These are phyloP conservation scores for Cladophialophora psammophila DNA, from an alignment of 2,329 filamentous ascomycete genomes.

Conservation along the genomic window DNA sequence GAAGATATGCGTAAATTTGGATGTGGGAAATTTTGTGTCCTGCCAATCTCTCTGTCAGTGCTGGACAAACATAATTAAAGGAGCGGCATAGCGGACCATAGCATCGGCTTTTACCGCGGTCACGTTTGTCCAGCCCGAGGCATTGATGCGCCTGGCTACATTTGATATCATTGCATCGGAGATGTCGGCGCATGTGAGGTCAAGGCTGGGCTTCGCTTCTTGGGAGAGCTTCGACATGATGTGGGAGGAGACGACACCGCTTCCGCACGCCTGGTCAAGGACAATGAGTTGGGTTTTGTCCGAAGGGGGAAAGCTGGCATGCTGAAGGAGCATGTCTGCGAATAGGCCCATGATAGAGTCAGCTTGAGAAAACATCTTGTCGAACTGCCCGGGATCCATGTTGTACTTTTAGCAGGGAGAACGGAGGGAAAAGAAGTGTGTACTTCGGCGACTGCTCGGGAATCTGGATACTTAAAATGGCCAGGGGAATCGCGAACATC, in stretches of 20 bases:
- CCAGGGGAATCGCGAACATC: too few species aligned
- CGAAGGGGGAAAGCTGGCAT: conserved; percentile 11
- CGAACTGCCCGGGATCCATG: conserved; percentile 17
- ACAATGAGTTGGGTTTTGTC: conserved; percentile 9
- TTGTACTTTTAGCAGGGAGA: neutral
- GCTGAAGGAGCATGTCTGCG: conserved; percentile 16
- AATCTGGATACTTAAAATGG: neutral
- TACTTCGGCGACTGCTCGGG: neutral
- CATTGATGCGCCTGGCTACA: conserved; percentile 7
- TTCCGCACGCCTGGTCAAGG: conserved; percentile 26
- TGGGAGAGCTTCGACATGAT: conserved; percentile 13
- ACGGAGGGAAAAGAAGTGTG: neutral
- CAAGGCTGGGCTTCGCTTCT: conserved; percentile 7
- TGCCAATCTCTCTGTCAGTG: neutral
- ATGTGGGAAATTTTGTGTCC: conserved; percentile 22
- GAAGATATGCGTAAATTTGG: conserved; percentile 23
- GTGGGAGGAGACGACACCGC: conserved; percentile 11
- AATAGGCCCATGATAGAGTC: conserved; percentile 21
- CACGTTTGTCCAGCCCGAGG: conserved; percentile 18
- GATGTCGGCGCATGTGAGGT: conserved; percentile 28
- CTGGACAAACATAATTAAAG: neutral
- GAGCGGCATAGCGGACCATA: conserved; percentile 2
- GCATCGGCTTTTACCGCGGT: conserved; percentile 17
- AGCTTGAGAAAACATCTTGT: conserved; percentile 18
- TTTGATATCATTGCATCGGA: conserved; percentile 15